Conservation (phyloP, 805 yeast genomes). For the Grigorovia humatica region DNA sequence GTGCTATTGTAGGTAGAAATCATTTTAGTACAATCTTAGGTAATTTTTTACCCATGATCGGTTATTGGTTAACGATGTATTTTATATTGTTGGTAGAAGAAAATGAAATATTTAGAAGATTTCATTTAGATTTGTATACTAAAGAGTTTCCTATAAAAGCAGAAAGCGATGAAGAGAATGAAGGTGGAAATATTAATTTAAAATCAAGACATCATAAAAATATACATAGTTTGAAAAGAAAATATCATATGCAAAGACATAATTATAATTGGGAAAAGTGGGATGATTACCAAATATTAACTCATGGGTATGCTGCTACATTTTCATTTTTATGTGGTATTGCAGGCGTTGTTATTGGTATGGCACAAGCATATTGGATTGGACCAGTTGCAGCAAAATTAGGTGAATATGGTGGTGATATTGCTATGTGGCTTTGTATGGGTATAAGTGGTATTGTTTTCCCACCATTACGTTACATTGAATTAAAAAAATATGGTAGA, state of each 20-base stretch:
- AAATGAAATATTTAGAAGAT: slow-evolving; percentile 54
- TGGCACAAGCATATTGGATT: slow-evolving; percentile 76
- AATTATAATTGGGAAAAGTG: slow-evolving; percentile 67
- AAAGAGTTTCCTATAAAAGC: slow-evolving; percentile 32
- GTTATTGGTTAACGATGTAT: slow-evolving; percentile 83
- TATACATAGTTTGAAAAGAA: slow-evolving; percentile 15
- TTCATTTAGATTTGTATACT: slow-evolving; percentile 33
- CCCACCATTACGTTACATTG: slow-evolving; percentile 56
- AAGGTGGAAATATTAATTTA: neutral
- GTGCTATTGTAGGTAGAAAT: slow-evolving; percentile 67
- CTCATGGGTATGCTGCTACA: slow-evolving; percentile 65
- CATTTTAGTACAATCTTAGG: slow-evolving; percentile 64
- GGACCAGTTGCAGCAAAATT: slow-evolving; percentile 62
- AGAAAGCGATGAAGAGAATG: neutral
- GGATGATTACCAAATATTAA: slow-evolving; percentile 50
- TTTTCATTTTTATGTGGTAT: slow-evolving; percentile 58
- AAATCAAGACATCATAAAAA: neutral
- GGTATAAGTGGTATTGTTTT: slow-evolving; percentile 57
- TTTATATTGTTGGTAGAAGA: slow-evolving; percentile 63
- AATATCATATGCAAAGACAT: slow-evolving; percentile 21
- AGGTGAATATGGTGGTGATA: slow-evolving; percentile 66
- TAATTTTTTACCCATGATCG: slow-evolving; percentile 83
- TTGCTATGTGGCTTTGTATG: slow-evolving; percentile 73
- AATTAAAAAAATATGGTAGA: slow-evolving; percentile 46
- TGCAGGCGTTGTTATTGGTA: slow-evolving; percentile 71